Base-by-base conservation (phyloP, 345 rosid species). In the Ceriops zippeliana region DNA sequence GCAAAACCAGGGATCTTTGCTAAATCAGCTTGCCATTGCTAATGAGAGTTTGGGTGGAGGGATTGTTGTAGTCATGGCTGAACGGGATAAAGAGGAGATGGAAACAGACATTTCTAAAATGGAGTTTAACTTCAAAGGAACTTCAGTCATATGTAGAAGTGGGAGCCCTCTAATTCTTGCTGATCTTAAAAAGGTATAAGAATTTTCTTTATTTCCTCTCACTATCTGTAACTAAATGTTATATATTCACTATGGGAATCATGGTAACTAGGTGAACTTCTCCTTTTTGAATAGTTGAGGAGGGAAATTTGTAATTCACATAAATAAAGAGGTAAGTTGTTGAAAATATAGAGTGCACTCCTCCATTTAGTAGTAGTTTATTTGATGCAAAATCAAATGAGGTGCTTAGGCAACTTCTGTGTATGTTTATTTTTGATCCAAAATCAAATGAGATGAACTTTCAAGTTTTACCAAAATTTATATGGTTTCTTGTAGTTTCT, bases 11-110 rank as follows among this genome's bases (percentile, higher is more conserved):
- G 90, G 93, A 63, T 89, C 93, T 16, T 76, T 86, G 47, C 78
- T 86, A 69, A 89, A 85, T 73, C 93, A 89, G 67, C 83, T 89
- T 27, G 86, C 82, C 47, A 81, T 86, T 75, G 89, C 91, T 57
- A 89, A 89, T 73, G 95, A 89, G 74, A 86, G 88, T 80, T 78
- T 89, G 82, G 87, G 88, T 63, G 95, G 90, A 67, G 95, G 91
- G 51, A 82, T 82, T 72, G 83, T 89, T 58, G 95, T 83, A 26
- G 91, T 89, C 68, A 83, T 89, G 95, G 90, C 91, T 61, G 95
- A 89, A 77, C 78, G 77, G 62, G 91, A 85, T 74, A 86, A 88
- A 82, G 95, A 89, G 79, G 91, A 86, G 83, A 89, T 89, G 95
- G 95, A 89, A 73, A 81, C 85, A 75, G 87, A 89, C 73, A 89